These are phyloP conservation scores for Fagopyrum esculentum DNA, from an alignment of 148 eudicot genomes.

Conservation along the genomic window DNA sequence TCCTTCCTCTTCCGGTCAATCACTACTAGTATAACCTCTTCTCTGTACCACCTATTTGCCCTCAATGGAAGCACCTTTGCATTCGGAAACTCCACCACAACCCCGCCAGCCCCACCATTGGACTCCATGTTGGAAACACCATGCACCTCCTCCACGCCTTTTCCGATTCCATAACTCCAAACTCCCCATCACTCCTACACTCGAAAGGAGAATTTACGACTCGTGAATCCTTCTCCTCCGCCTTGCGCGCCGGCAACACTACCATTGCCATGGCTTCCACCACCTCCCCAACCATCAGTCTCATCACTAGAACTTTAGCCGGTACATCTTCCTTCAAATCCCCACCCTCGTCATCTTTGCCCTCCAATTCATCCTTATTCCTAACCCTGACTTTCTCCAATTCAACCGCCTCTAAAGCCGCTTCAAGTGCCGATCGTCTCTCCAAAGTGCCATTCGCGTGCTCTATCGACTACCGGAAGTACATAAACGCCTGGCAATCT, in stretches of 20 bases:
- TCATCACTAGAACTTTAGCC: constrained; percentile 70
- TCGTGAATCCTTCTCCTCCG: constrained; percentile 37
- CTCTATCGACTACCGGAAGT: constrained; percentile 56
- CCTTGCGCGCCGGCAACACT: constrained; percentile 62
- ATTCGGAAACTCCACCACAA: constrained; percentile 51
- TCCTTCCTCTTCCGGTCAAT: constrained; percentile 52
- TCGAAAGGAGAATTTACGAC: constrained; percentile 55
- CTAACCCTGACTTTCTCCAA: constrained; percentile 41
- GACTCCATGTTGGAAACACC: constrained; percentile 80
- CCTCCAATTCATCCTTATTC: constrained; percentile 41
- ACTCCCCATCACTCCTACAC: constrained; percentile 44
- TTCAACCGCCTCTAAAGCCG: constrained; percentile 44
- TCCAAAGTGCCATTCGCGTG: constrained; percentile 24
- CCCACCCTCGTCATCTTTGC: constrained; percentile 17
- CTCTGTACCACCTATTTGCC: constrained; percentile 43
- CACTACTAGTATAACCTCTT: constrained; percentile 72
- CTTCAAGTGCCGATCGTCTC: constrained; percentile 30
- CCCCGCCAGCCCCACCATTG: constrained; percentile 52
- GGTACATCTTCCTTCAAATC: constrained; percentile 17
- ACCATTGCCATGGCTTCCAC: constrained; percentile 57
- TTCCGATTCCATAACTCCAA: constrained; percentile 56
- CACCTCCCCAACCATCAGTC: constrained; percentile 68
- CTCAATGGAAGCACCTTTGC: constrained; percentile 74
- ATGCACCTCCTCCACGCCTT: constrained; percentile 80
- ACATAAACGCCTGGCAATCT: constrained; percentile 68